Evolutionary conservation across 2,329 filamentous ascomycete species (phyloP), one percentile per base, ranked within the genome.

Genomic region (Anthostomella pinea): DNA sequence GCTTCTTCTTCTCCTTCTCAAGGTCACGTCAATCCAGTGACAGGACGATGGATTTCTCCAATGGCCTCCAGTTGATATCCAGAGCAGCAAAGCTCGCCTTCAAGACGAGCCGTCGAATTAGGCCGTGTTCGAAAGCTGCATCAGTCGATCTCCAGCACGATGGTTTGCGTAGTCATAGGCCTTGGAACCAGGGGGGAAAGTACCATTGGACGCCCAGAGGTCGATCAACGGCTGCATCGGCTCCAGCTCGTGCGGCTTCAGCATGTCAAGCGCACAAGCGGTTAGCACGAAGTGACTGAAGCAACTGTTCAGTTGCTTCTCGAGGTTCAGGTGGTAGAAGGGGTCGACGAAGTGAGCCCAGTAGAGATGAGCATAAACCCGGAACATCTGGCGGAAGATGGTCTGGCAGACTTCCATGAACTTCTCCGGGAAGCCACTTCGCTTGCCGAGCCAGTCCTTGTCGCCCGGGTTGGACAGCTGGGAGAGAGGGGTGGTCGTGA

Each of bases 351-450:
- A 98, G 65, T 98, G 93, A 39, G 90, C 87, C 77, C 95, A 96
- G 72, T 98, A 98, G 43, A 98, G 81, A 65, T 98, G 93, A 30
- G 93, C 85, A 59, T 98, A 98, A 52, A 96, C 91, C 41, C 93
- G 86, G 74, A 98, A 97, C 85, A 98, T 97, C 67, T 96, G 93
- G 54, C 90, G 85, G 70, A 96, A 91, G 56, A 96, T 93, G 49
- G 84, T 84, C 70, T 94, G 89, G 71, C 91, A 93, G 52, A 95
- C 89, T 44, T 84, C 80, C 53, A 91, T 75, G 63, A 96, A 97
- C 49, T 87, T 86, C 47, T 85, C 80, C 3, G 93, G 93, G 64
- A 98, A 98, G 4, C 91, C 91, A 43, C 87, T 93, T 30, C 86
- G 79, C 69, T 94, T 95, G 56, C 93, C 93, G 39, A 95, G 75